Evolutionary conservation across 495 filamentous ascomycete genomes (phyloP).

Genomic region (Wilcoxina mikolae): DNA sequence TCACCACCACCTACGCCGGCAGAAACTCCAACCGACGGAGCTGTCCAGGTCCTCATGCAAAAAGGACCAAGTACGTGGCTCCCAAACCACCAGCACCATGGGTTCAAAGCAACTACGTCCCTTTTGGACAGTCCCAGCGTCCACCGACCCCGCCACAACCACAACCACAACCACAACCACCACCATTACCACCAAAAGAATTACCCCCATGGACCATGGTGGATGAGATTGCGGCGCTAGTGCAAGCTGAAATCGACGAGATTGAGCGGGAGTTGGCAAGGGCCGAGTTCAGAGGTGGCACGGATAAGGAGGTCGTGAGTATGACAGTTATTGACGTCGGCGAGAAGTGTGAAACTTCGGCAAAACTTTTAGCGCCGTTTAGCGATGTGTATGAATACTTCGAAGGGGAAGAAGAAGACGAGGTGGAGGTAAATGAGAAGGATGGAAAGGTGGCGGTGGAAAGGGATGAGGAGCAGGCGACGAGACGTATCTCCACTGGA

Average conservation of each 20-base stretch:
- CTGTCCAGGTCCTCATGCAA: not conserved
- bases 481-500: not conserved
- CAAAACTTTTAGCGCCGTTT: not conserved
- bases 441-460: not conserved
- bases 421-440: not conserved
- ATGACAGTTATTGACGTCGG: too few relatives aligned
- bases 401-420: not conserved
- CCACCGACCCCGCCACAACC: not conserved
- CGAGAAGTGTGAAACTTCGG: too few relatives aligned
- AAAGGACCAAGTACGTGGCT: too few relatives aligned
- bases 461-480: not conserved
- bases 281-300: too few relatives aligned
- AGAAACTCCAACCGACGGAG: not conserved
- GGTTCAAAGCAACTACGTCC: not conserved
- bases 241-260: not conserved
- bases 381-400: not conserved
- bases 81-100: not conserved
- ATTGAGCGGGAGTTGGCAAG: not conserved
- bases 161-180: not conserved
- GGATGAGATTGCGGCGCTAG: not conserved
- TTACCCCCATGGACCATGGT: not conserved
- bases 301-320: too few relatives aligned
- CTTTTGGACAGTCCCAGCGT: not conserved
- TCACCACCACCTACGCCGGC: not conserved
- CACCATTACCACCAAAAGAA: not conserved